Percentiles rank a stretch among this genome's conserved stretches.
phyloP scores from a whole-genome alignment of 805 yeast species.

The Yamadazyma tumulicola region DNA sequence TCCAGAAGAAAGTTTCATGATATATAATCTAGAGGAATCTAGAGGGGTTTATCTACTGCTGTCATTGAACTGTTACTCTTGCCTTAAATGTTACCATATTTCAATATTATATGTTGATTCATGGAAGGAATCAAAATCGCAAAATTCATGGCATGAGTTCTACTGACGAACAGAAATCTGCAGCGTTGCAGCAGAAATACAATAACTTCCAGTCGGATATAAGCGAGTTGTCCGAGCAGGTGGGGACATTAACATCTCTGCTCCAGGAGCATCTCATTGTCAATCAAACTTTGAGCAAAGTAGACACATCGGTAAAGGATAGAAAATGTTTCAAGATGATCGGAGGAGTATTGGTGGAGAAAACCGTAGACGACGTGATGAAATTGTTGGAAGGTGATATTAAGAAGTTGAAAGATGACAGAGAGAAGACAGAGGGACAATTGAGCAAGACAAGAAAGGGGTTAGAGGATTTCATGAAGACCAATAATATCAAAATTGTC shows the following conservation, averaged over 20 bases:
- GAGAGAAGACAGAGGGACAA: slow-evolving; percentile 22
- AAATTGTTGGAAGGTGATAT: slow-evolving; percentile 22
- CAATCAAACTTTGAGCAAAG: slow-evolving; percentile 36
- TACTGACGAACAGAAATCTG: slow-evolving; percentile 32
- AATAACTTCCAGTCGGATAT: slow-evolving; percentile 38
- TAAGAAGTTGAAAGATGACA: slow-evolving; percentile 20
- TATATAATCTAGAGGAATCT: no score
- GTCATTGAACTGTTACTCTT: no score
- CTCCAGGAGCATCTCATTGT: slow-evolving; percentile 39
- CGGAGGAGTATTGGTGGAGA: slow-evolving; percentile 87
- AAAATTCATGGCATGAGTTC: slow-evolving; percentile 6
- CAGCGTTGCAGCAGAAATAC: slow-evolving; percentile 39
- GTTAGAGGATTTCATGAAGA: slow-evolving; percentile 39
- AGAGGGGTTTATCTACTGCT: no score
- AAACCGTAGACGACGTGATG: slow-evolving; percentile 71
- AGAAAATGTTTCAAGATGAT: slow-evolving; percentile 90
- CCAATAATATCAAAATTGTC: slow-evolving; percentile 40
- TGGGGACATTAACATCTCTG: slow-evolving; percentile 32
- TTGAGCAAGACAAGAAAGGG: slow-evolving; percentile 26
- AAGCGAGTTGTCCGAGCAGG: slow-evolving; percentile 36
- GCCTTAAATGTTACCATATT: neutral
- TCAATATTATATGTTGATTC: neutral
- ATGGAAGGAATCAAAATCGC: no score
- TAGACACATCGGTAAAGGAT: slow-evolving; percentile 37
- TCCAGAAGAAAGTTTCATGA: no score